phyloP scores from a whole-genome alignment of 768 basidiomycete species.

The Tricholoma terreum region DNA sequence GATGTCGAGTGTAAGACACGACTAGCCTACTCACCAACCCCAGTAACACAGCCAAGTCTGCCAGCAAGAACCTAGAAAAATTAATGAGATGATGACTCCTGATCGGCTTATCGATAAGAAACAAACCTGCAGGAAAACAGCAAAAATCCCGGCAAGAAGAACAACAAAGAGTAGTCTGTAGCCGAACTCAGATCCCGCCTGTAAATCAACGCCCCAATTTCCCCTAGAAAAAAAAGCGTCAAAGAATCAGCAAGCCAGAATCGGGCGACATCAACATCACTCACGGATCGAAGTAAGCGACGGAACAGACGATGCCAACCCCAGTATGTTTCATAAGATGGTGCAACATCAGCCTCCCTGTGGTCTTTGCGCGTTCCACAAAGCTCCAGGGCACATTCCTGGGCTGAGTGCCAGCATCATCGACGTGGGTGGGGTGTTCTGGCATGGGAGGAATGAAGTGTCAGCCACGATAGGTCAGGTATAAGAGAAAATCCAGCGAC shows the following conservation, averaged over 20 bases:
- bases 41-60: slow-evolving; percentile 79
- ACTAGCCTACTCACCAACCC: slow-evolving; percentile 51
- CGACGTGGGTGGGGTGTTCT: slow-evolving; percentile 13
- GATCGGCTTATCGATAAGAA: slow-evolving; percentile 1
- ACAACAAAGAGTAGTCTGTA: slow-evolving; percentile 87
- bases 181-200: slow-evolving; percentile 82
- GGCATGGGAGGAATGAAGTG: slow-evolving; percentile 25
- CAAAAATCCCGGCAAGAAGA: slow-evolving; percentile 77
- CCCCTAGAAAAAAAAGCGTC: slow-evolving; percentile 43
- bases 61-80: slow-evolving; percentile 63
- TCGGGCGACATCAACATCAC: slow-evolving; percentile 24
- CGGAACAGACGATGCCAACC: slow-evolving; percentile 82
- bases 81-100: neutral
- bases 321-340: slow-evolving; percentile 70
- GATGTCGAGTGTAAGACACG: neutral
- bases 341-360: slow-evolving; percentile 33
- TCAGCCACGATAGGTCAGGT: slow-evolving; percentile 11
- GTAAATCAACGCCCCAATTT: slow-evolving; percentile 89
- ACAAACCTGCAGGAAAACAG: slow-evolving; percentile 75
- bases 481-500: slow-evolving; percentile 30
- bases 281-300: slow-evolving; percentile 88
- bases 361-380: slow-evolving; percentile 27
- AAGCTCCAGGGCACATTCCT: slow-evolving; percentile 4
- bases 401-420: neutral
- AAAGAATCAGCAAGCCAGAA: neutral